These are phyloP conservation scores for Colletotrichum cordylinicola DNA, from an alignment of 2,329 filamentous ascomycete genomes.

Conservation along the genomic window DNA sequence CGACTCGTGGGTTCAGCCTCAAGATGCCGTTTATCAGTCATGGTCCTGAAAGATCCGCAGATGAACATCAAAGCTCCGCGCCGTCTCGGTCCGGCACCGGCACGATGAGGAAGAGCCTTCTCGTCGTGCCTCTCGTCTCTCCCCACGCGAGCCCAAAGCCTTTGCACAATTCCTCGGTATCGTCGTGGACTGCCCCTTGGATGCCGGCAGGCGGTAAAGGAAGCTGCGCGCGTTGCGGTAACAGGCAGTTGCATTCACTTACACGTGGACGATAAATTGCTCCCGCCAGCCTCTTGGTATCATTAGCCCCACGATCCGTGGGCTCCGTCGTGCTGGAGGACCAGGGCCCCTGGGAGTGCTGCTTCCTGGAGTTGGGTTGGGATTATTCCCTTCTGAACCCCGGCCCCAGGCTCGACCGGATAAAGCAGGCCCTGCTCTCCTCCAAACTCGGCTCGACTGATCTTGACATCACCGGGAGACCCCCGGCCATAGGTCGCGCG, in stretches of 20 bases:
- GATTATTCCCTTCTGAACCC: background rate
- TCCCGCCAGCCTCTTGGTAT: conserved; percentile 8
- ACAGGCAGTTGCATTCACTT: background rate
- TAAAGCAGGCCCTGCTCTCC: conserved; percentile 2
- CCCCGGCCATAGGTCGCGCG: background rate
- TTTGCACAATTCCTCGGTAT: background rate
- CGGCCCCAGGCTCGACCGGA: background rate
- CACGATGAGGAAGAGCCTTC: background rate
- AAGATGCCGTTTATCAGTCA: background rate
- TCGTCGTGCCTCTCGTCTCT: background rate
- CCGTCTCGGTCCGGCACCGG: conserved; percentile 2
- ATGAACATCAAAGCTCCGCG: background rate
- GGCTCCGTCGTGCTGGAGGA: background rate
- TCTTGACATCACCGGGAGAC: conserved; percentile 18
- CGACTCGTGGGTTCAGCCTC: background rate
- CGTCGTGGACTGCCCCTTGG: background rate
- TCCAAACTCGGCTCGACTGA: conserved; percentile 12
- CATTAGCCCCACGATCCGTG: conserved; percentile 5
- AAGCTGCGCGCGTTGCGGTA: background rate
- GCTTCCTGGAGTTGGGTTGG: background rate
- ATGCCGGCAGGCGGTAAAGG: background rate
- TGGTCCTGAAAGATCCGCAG: background rate
- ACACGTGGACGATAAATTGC: conserved; percentile 16
- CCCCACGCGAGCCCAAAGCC: background rate
- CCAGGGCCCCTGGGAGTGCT: background rate